phyloP scores from a whole-genome alignment of 345 rosid species.

The Salix purpurea region DNA sequence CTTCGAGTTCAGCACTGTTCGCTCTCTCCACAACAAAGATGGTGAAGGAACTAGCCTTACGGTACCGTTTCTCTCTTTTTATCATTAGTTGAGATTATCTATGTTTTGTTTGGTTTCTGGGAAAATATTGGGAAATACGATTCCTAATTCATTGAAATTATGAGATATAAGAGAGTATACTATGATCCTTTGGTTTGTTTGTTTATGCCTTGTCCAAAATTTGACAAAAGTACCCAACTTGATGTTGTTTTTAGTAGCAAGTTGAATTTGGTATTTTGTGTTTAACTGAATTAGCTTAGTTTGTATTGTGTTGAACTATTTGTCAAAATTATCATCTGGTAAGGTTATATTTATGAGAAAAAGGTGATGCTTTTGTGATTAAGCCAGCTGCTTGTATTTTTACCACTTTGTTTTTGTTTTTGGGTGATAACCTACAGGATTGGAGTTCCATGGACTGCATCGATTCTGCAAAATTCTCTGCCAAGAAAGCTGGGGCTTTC shows the following conservation, averaged over 20 bases:
- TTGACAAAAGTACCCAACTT: not conserved
- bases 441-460: constrained; percentile 20
- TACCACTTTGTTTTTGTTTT: too few relatives aligned
- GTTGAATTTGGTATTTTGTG: not conserved
- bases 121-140: not conserved
- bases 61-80: constrained; percentile 14
- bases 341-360: not conserved
- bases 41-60: constrained; percentile 2
- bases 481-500: constrained; percentile 13
- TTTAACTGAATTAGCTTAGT: not conserved
- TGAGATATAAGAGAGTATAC: not conserved
- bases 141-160: too few relatives aligned
- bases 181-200: not conserved
- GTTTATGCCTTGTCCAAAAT: not conserved
- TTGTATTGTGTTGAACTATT: not conserved
- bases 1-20: constrained; percentile 20
- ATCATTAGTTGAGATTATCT: not conserved
- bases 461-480: constrained; percentile 15
- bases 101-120: not conserved
- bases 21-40: not conserved
- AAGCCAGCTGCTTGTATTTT: not conserved
- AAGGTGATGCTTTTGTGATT: not conserved
- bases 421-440: constrained; percentile 12
- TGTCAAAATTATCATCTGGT: not conserved
- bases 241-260: not conserved